Evolutionary conservation across 2,329 filamentous ascomycete genomes (phyloP).

Genomic region (Penicillium sp.): DNA sequence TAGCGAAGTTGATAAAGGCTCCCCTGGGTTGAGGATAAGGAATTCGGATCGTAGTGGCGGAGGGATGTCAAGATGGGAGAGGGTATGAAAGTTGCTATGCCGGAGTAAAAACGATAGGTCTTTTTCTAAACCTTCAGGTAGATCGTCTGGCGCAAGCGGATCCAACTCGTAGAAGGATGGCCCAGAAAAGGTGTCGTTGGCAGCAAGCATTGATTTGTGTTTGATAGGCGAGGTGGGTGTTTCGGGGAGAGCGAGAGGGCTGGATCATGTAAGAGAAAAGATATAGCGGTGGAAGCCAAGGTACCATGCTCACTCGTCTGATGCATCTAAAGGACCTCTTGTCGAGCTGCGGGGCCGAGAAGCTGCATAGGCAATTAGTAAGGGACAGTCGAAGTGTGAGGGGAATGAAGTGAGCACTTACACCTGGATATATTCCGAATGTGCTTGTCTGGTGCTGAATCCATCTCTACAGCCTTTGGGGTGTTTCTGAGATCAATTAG

Average conservation of each 20-base stretch:
- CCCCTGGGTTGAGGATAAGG: conserved; percentile 62
- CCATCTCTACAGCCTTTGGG: neutral
- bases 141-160: conserved; percentile 33
- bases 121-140: conserved; percentile 52
- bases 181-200: conserved; percentile 23
- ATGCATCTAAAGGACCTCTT: conserved; percentile 71
- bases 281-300: neutral
- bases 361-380: conserved; percentile 31
- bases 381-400: neutral
- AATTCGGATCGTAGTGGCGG: conserved; percentile 68
- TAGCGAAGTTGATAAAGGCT: conserved; percentile 49
- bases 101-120: conserved; percentile 80
- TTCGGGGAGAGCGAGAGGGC: conserved; percentile 28
- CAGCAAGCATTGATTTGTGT: conserved; percentile 15
- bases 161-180: conserved; percentile 38
- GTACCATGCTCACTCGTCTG: conserved; percentile 63
- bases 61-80: conserved; percentile 63
- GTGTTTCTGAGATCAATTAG: neutral
- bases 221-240: conserved; percentile 20
- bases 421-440: conserved; percentile 40
- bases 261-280: conserved; percentile 11
- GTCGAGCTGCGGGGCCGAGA: conserved; percentile 56
- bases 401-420: conserved; percentile 23
- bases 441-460: conserved; percentile 24
- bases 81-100: conserved; percentile 77